Evolutionary conservation across 306 rosid species (phyloP), one percentile per base, ranked within the genome.

Genomic region (Dryas drummondii): DNA sequence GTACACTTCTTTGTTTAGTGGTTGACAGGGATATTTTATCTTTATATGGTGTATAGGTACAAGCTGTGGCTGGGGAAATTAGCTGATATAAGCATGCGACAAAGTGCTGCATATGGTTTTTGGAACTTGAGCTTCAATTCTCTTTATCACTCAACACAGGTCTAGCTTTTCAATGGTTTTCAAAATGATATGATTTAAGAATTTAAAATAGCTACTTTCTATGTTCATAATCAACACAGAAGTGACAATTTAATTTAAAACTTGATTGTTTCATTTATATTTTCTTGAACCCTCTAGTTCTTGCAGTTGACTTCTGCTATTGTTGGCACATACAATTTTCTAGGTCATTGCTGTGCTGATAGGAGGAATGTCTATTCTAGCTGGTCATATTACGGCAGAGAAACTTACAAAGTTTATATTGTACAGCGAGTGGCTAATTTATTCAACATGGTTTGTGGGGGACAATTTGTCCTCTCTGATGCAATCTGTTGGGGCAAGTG

Each of bases 361-460:
- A 71, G 98, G 97, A 85, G 98, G 98, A 77, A 88, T 81, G 77
- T 88, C 86, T 81, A 94, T 94, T 84, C 97, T 91, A 59, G 87
- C 88, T 22, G 98, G 97, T 81, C 91, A 82, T 78, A 85, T 87
- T 66, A 88, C 98, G 54, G 93, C 97, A 41, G 97, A 94, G 87
- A 88, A 90, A 85, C 96, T 94, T 74, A 94, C 98, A 6, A 94
- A 94, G 86, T 91, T 91, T 78, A 86, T 94, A 81, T 84, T 91
- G 77, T 94, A 94, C 83, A 90, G 98, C 58, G 97, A 94, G 89
- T 90, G 96, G 97, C 71, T 94, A 65, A 91, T 94, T 86, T 90
- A 84, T 85, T 89, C 98, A 88, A 94, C 97, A 78, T 94, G 97
- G 98, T 91, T 91, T 97, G 97, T 94, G 65, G 98, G 98, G 59